Base-by-base conservation (phyloP, 2,329 filamentous ascomycete genomes). In the Alternaria panax region DNA sequence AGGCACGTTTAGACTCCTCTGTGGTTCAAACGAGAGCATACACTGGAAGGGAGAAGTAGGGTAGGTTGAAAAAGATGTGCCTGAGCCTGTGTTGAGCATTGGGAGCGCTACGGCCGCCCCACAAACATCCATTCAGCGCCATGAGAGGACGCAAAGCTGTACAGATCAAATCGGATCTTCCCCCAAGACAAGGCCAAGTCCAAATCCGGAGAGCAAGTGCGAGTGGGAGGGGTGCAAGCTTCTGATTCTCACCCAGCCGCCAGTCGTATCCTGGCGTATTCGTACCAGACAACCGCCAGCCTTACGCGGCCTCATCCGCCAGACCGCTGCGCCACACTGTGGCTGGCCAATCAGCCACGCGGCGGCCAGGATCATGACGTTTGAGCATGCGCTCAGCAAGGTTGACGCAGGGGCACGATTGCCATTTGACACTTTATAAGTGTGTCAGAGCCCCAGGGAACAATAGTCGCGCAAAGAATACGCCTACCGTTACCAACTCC, bases 281-380 rank as follows among this genome's bases (percentile, higher is more conserved):
- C 27, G 27, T 43, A 16, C 16, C 27, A 47, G 20, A 14, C 27
- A 24, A 20, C 25, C 27, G 38, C 38, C 30, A 38, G 16, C 20
- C 27, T 53, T 40, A 54, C 52, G 52, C 18, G 52, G 22, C 48
- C 30, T 18, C 11, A n/a, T 18, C 22, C 30, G 41, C 22, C 24
- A 47, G 5, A 30, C 28, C 42, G 14, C 12, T 16, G 20, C 52
- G 42, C 42, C 52, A 41, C 52, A 47, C 42, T 40, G 52, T 54
- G 42, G 52, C 42, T 54, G 22, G 12, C 52, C 52, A 54, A 54
- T 54, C 42, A 54, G 24, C 30, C 30, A 27, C 24, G 20, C 7
- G 7, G 9, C 7, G 12, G 34, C 41, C 6, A 24, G 30, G 52
- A 48, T 28, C 42, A 54, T 54, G 52, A 32, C 42, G 32, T 47